phyloP scores from a whole-genome alignment of 2,329 filamentous ascomycete genomes.

The Cephalotrichum gorgonifer region DNA sequence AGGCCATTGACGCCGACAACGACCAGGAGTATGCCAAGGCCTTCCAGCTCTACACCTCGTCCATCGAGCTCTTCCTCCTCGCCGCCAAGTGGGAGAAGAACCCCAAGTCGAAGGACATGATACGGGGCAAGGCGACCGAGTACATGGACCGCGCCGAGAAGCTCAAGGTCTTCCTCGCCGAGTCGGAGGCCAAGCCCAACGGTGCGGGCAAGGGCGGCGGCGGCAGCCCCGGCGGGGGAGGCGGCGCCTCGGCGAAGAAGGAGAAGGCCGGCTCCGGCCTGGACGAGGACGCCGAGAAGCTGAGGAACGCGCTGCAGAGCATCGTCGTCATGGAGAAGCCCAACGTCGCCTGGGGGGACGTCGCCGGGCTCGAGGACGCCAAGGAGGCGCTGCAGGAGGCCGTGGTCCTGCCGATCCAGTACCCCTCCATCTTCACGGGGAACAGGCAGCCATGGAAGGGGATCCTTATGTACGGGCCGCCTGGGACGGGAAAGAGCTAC shows the following conservation, averaged over 20 bases:
- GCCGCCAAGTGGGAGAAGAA: conserved; percentile 99
- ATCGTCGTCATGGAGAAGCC: conserved; percentile 93
- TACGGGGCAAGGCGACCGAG: conserved; percentile 85
- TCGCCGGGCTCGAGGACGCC: conserved; percentile 84
- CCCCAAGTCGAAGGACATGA: conserved; percentile 92
- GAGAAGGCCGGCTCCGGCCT: conserved; percentile 54
- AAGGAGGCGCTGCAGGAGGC: conserved; percentile 98
- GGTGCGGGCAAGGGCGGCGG: conserved; percentile 58
- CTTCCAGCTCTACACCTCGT: conserved; percentile 90
- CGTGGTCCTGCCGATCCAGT: conserved; percentile 95
- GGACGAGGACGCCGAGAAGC: conserved; percentile 91
- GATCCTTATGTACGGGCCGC: conserved; percentile 89
- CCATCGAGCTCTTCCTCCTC: conserved; percentile 96
- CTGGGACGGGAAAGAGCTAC: conserved; percentile 96
- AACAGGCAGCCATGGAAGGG: conserved; percentile 98
- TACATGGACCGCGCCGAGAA: conserved; percentile 99
- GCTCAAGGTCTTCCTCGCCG: conserved; percentile 79
- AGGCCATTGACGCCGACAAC: conserved; percentile 93
- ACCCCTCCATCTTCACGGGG: conserved; percentile 89
- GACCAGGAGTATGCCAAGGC: conserved; percentile 94
- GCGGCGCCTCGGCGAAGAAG: conserved; percentile 56
- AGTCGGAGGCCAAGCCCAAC: conserved; percentile 64
- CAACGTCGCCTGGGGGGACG: conserved; percentile 96
- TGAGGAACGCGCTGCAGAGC: conserved; percentile 79
- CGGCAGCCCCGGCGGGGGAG: conserved; percentile 49